phyloP scores from a whole-genome alignment of 1,284 basidiomycete species.

The Leccinum insigne region DNA sequence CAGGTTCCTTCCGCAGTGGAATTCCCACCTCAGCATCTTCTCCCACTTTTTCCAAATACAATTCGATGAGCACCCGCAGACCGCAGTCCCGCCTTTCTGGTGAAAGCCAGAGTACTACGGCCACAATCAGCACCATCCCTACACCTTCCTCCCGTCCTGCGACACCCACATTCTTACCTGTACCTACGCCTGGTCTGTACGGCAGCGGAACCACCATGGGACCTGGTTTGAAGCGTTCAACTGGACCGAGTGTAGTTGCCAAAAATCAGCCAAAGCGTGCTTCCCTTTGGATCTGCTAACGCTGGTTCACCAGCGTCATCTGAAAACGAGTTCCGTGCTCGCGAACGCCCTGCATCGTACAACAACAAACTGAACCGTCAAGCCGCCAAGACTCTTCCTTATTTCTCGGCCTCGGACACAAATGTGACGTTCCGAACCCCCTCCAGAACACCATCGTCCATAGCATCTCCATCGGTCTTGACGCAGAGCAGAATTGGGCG shows the following conservation, averaged over 20 bases:
- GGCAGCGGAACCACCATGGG: conserved; percentile 37
- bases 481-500: conserved; percentile 67
- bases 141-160: conserved; percentile 71
- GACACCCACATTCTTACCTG: conserved; percentile 72
- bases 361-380: conserved; percentile 36
- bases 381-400: conserved; percentile 39
- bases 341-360: conserved; percentile 40
- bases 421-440: conserved; percentile 53
- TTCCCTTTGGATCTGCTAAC: conserved; percentile 52
- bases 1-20: conserved; percentile 41
- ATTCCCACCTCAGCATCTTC: conserved; percentile 40
- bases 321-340: conserved; percentile 30
- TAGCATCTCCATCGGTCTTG: conserved; percentile 34
- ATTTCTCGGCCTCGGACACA: conserved; percentile 40
- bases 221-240: conserved; percentile 58
- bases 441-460: conserved; percentile 43
- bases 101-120: conserved; percentile 52
- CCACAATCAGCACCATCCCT: conserved; percentile 59
- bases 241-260: conserved; percentile 43
- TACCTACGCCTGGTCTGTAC: conserved; percentile 55
- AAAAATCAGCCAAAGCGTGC: conserved; percentile 54
- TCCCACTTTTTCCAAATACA: conserved; percentile 36
- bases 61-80: conserved; percentile 46
- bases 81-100: conserved; percentile 72
- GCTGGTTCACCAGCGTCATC: conserved; percentile 33